These are phyloP conservation scores for Aspergillus clavatus DNA, from an alignment of 2,329 filamentous ascomycete genomes.

Conservation along the genomic window DNA sequence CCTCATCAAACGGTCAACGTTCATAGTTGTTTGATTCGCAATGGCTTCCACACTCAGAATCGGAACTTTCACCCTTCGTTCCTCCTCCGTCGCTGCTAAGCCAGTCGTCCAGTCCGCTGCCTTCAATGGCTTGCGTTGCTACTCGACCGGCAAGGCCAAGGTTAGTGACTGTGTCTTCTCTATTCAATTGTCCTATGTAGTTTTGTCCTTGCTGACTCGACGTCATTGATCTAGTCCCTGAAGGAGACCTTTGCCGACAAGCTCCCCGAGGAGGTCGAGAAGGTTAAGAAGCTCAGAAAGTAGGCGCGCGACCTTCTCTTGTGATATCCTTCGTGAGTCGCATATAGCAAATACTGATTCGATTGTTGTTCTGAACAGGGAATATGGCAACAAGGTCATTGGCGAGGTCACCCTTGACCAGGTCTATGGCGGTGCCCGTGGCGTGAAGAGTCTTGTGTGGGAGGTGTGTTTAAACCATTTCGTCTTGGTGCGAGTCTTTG, in stretches of 20 bases:
- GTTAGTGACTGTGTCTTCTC: constrained; percentile 49
- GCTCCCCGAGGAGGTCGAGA: constrained; percentile 92
- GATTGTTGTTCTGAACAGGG: constrained; percentile 57
- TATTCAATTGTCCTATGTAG: constrained; percentile 3
- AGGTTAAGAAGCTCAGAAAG: constrained; percentile 98
- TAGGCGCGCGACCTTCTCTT: constrained; percentile 45
- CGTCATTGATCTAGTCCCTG: constrained; percentile 61
- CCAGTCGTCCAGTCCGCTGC: constrained; percentile 65
- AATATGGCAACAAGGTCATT: constrained; percentile 89
- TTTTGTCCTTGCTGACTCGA: constrained; percentile 24
- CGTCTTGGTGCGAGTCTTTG: background rate
- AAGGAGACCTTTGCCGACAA: constrained; percentile 98
- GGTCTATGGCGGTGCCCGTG: constrained; percentile 97
- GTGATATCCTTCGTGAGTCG: background rate
- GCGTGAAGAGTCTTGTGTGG: constrained; percentile 98
- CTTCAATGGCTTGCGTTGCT: constrained; percentile 82
- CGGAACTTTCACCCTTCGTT: constrained; percentile 74
- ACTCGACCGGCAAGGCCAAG: constrained; percentile 82
- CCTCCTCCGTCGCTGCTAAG: constrained; percentile 63
- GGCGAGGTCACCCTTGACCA: constrained; percentile 99
- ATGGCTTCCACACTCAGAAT: constrained; percentile 85
- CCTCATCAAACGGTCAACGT: constrained; percentile 31
- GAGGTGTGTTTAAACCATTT: constrained; percentile 52
- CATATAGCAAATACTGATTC: constrained; percentile 15
- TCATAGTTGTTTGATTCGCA: constrained; percentile 41